Conservation (phyloP, 202 grass and related monocot genomes). For the Alloteropsis angusta region DNA sequence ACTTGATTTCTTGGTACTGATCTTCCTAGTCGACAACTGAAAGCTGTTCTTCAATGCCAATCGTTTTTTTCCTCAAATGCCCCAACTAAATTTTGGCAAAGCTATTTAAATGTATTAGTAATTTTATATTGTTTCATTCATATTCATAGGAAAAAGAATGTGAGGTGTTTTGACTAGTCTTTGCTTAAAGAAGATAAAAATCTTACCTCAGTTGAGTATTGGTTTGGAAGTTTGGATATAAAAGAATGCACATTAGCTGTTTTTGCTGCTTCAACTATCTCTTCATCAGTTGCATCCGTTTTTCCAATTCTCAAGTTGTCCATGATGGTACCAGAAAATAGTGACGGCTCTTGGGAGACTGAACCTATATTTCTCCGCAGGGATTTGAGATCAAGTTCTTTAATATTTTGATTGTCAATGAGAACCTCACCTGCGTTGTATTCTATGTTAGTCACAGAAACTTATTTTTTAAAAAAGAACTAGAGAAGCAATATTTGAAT, state of each 20-base stretch:
- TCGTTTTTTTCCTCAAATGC: background rate
- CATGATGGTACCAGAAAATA: slow-evolving; percentile 56
- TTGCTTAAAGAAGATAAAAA: slow-evolving; percentile 11
- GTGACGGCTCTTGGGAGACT: slow-evolving; percentile 56
- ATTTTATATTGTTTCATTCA: background rate
- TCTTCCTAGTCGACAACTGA: background rate
- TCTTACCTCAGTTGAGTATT: slow-evolving; percentile 44
- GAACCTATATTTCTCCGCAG: slow-evolving; percentile 51
- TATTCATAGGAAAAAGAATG: background rate
- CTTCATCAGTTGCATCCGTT: slow-evolving; percentile 39
- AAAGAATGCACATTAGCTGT: slow-evolving; percentile 52
- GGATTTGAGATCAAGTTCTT: slow-evolving; percentile 47
- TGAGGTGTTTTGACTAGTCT: background rate
- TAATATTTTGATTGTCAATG: slow-evolving; percentile 48
- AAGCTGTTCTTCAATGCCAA: background rate
- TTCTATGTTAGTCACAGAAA: background rate
- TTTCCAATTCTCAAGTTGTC: slow-evolving; percentile 59
- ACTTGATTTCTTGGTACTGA: background rate
- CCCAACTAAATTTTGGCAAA: background rate
- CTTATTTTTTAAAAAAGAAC: background rate
- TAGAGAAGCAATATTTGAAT: background rate
- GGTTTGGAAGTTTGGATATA: slow-evolving; percentile 44
- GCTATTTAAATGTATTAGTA: slow-evolving; percentile 10
- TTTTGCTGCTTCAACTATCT: slow-evolving; percentile 39
- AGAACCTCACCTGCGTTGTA: slow-evolving; percentile 37